Percentiles rank a stretch among this genome's conserved stretches.
phyloP scores from a whole-genome alignment of 1,284 basidiomycete genomes.

The Ustilago hordei region DNA sequence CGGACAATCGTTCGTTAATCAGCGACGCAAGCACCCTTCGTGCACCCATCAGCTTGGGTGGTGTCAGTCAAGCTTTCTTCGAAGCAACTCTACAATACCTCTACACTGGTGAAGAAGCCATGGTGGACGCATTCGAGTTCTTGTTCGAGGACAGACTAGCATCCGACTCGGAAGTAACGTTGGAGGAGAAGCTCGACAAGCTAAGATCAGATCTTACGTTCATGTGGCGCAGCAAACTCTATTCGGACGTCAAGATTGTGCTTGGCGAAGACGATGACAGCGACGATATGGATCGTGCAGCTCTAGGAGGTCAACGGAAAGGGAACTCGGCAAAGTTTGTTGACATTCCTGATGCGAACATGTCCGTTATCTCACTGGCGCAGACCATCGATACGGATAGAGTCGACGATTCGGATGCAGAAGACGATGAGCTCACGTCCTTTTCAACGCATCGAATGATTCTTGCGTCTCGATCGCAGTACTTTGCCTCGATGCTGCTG shows the following conservation, averaged over 20 bases:
- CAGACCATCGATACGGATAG: conserved; percentile 45
- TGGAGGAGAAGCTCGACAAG: conserved; percentile 84
- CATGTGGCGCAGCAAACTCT: conserved; percentile 67
- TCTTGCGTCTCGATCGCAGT: conserved; percentile 86
- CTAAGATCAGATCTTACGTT: conserved; percentile 73
- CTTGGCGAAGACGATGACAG: conserved; percentile 41
- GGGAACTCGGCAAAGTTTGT: conserved; percentile 16
- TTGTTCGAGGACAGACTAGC: conserved; percentile 56
- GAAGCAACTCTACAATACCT: conserved; percentile 60
- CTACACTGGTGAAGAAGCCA: conserved; percentile 61
- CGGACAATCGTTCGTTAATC: conserved; percentile 25
- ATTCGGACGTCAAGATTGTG: conserved; percentile 58
- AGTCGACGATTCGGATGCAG: conserved; percentile 36
- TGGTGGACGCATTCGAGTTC: conserved; percentile 60
- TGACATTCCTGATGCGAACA: conserved; percentile 56
- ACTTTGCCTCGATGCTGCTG: conserved; percentile 82
- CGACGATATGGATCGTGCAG: conserved; percentile 1
- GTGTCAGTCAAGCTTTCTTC: conserved; percentile 55
- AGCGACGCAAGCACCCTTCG: conserved; percentile 51
- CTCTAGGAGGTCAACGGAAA: conserved; percentile 4
- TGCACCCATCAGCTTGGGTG: conserved; percentile 52
- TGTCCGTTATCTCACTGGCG: conserved; percentile 49
- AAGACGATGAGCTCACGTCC: conserved; percentile 54
- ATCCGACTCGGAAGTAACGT: conserved; percentile 71
- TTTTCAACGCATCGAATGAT: conserved; percentile 94